Base-by-base conservation (phyloP, 306 rosid species). In the Comarum palustre region DNA sequence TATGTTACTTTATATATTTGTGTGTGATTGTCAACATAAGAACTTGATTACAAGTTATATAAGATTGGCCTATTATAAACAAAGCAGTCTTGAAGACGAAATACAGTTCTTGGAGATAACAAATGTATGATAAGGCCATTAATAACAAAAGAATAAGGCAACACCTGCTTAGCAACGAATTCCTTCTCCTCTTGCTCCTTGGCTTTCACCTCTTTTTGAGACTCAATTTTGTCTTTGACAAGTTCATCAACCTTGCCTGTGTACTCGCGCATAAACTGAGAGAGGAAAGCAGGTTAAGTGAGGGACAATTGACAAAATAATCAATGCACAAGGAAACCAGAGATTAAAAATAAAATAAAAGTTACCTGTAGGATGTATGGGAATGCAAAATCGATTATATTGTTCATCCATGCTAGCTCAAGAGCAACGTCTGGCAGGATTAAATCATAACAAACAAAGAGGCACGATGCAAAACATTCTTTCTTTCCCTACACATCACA, bases 391-490 rank as follows among this genome's bases (percentile, higher is more conserved):
- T 91, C 96, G 22, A 90, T 83, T 86, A 95, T 89, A 72, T 91
- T 91, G 83, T 95, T 86, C 83, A 84, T 77, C 99, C 99, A 95
- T 39, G 99, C 93, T 67, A 91, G 92, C 77, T 95, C 99, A 67
- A 95, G 90, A 68, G 90, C 96, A 75, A 91, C 75, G 17, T 95
- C 97, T 34, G 95, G 87, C 78, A 93, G 88, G 76, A 95, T 83
- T 70, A 95, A 79, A 84, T 95, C 99, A 60, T 91, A 95, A 76
- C 99, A 90, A 77, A 95, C 97, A 86, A 91, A 95, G 78, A 95
- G 96, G 73, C 99, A 91, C 16, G 99, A 88, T 17, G 97, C 97
- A 70, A 90, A 90, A 80, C 96, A 95, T 82, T 95, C 99, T 79
- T 95, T 91, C 96, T 88, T 95, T 84, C 96, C 96, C 99, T 94